Evolutionary conservation across 179 eudicot species (phyloP).

Genomic region (Carnegiea gigantea): DNA sequence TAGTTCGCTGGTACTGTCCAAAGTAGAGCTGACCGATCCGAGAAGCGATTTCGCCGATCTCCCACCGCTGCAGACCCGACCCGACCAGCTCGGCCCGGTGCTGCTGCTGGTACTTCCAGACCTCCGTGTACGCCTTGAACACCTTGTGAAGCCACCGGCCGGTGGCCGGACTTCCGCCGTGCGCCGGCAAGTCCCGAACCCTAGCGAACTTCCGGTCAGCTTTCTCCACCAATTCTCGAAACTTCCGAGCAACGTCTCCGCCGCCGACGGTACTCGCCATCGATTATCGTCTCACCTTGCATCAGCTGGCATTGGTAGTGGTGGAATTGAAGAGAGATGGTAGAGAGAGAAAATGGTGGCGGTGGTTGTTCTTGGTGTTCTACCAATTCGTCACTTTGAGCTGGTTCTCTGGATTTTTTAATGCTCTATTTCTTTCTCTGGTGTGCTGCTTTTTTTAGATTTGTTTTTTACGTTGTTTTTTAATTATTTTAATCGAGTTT

Average conservation of each 20-base stretch:
- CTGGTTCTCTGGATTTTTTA: constrained; percentile 2
- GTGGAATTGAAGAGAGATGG: not conserved
- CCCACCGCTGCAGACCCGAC: constrained; percentile 75
- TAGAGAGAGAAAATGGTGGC: not conserved
- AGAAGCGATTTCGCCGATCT: constrained; percentile 93
- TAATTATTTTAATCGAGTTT: not conserved
- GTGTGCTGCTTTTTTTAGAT: not conserved
- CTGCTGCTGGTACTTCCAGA: constrained; percentile 83
- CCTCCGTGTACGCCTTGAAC: constrained; percentile 72
- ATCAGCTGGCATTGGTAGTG: constrained; percentile 4
- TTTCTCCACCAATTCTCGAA: constrained; percentile 54
- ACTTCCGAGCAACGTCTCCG: constrained; percentile 40
- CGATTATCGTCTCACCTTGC: constrained; percentile 4
- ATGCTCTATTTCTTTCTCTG: not conserved
- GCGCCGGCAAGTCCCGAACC: constrained; percentile 69
- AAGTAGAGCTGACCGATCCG: constrained; percentile 86
- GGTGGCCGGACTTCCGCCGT: constrained; percentile 36
- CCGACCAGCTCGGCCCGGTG: constrained; percentile 58
- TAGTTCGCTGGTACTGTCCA: constrained; percentile 78
- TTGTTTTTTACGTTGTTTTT: not conserved
- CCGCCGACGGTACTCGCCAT: constrained; percentile 23
- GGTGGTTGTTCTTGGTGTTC: not conserved
- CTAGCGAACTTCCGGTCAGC: constrained; percentile 81
- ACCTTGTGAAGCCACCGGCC: constrained; percentile 54
- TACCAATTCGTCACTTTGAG: constrained; percentile 21